Evolutionary conservation across 2,329 filamentous ascomycete species (phyloP).

Genomic region (Ophiosphaerella herpotricha): DNA sequence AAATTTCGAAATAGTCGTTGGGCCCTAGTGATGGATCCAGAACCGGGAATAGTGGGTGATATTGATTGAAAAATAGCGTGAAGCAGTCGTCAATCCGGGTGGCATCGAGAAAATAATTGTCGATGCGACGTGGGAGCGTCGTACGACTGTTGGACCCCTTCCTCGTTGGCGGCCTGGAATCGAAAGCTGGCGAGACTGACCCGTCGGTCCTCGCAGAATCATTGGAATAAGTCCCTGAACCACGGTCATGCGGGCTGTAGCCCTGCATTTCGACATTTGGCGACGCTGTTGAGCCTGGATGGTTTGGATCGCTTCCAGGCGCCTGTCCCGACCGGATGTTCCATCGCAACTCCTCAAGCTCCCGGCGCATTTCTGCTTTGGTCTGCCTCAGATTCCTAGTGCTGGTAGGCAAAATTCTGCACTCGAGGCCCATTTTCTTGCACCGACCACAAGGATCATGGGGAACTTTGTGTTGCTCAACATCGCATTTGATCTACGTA

Average conservation of each 20-base stretch:
- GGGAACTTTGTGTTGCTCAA: slow-evolving; percentile 44
- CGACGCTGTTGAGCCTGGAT: slow-evolving; percentile 33
- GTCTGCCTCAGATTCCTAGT: slow-evolving; percentile 45
- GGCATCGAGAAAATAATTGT: slow-evolving; percentile 39
- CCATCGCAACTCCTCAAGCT: slow-evolving; percentile 43
- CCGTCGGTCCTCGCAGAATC: slow-evolving; percentile 31
- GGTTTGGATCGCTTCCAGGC: slow-evolving; percentile 25
- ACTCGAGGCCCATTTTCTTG: slow-evolving; percentile 43
- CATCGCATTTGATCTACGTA: slow-evolving; percentile 44
- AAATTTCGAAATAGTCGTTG: slow-evolving; percentile 42
- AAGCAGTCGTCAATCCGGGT: slow-evolving; percentile 44
- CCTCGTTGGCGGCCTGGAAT: slow-evolving; percentile 28
- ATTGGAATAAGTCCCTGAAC: slow-evolving; percentile 34
- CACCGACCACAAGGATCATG: slow-evolving; percentile 43
- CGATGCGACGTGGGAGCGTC: slow-evolving; percentile 35
- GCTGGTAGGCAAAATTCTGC: slow-evolving; percentile 43
- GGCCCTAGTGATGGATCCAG: slow-evolving; percentile 35
- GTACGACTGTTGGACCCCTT: slow-evolving; percentile 24
- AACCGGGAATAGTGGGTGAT: slow-evolving; percentile 41
- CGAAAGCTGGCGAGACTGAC: slow-evolving; percentile 37
- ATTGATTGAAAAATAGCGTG: slow-evolving; percentile 42
- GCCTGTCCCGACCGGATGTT: slow-evolving; percentile 34
- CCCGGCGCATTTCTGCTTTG: slow-evolving; percentile 45
- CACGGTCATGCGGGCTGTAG: slow-evolving; percentile 30
- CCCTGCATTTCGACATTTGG: slow-evolving; percentile 33